Evolutionary conservation across 441 rosid genomes (phyloP), one percentile per base, ranked within the genome.

Genomic region (Melastoma candidum): DNA sequence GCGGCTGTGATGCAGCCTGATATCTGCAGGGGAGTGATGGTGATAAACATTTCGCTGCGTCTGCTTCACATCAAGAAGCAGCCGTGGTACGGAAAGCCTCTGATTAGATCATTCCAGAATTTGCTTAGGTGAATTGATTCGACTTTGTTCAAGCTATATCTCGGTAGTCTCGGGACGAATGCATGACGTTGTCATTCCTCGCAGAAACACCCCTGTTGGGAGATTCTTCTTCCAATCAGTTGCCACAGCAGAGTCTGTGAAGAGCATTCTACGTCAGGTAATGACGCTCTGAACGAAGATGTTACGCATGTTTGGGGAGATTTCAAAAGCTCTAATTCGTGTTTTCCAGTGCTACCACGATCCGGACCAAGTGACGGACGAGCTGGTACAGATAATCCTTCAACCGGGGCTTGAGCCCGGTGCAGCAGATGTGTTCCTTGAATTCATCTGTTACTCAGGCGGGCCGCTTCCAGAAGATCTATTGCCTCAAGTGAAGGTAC

Each of bases 391-490:
- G 67, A 79, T 60, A 49, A 87, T 87, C 62, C 77, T 83, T 55
- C 83, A 71, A 53, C 95, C 94, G 24, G 96, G 96, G 59, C 89
- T 92, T 3, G 79, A 84, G 78, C 84, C 94, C 1, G 96, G 95
- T 26, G 95, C 95, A 26, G 83, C 68, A 11, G 94, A 87, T 72
- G 86, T 92, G 32, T 85, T 92, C 58, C 95, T 92, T 0, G 94
- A 76, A 63, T 92, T 92, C 70, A 85, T 92, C 11, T 83, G 98
- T 74, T 92, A 87, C 74, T 82, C 96, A 0, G 86, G 70, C 4
- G 94, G 95, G 48, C 95, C 96, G 10, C 90, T 92, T 61, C 90
- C 98, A 0, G 92, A 92, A 76, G 96, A 92, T 49, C 80, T 92
- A 56, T 79, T 87, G 46, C 89, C 85, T 27, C 80, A 46, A 52